Conservation (phyloP, 768 basidiomycete genomes). For the Sporobolomyces phaffii region DNA sequence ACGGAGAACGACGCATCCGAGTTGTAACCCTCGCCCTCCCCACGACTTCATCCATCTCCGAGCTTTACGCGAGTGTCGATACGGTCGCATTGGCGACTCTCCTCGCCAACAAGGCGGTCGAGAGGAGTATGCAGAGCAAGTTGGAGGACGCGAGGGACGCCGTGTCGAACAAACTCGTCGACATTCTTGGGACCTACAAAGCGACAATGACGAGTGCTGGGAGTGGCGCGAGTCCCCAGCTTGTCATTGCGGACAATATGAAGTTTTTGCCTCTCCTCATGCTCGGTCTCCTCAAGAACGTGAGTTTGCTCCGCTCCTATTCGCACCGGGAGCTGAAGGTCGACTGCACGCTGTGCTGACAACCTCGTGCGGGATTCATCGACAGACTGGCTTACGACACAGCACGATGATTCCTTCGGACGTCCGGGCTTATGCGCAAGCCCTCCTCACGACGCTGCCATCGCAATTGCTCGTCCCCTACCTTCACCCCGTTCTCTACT, state of each 20-base stretch:
- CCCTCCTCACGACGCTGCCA: conserved; percentile 80
- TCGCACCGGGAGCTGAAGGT: no score
- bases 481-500: conserved; percentile 90
- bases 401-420: conserved; percentile 96
- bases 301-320: conserved; percentile 47
- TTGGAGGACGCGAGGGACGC: conserved; percentile 83
- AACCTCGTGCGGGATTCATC: background rate
- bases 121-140: conserved; percentile 74
- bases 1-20: conserved; percentile 82
- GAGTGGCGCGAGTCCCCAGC: conserved; percentile 84
- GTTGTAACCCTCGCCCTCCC: conserved; percentile 83
- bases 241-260: conserved; percentile 87
- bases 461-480: conserved; percentile 87
- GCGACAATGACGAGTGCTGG: conserved; percentile 91
- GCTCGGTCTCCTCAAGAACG: conserved; percentile 89
- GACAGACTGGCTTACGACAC: conserved; percentile 86
- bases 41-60: conserved; percentile 77
- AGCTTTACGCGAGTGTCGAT: conserved; percentile 83
- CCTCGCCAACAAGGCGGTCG: conserved; percentile 86
- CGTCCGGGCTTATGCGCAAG: conserved; percentile 89
- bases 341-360: no score
- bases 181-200: conserved; percentile 83
- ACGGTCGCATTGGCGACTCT: conserved; percentile 78
- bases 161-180: conserved; percentile 74
- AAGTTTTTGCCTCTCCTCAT: conserved; percentile 87